Evolutionary conservation across 2,329 filamentous ascomycete species (phyloP).

Genomic region (Cadophora sp.): DNA sequence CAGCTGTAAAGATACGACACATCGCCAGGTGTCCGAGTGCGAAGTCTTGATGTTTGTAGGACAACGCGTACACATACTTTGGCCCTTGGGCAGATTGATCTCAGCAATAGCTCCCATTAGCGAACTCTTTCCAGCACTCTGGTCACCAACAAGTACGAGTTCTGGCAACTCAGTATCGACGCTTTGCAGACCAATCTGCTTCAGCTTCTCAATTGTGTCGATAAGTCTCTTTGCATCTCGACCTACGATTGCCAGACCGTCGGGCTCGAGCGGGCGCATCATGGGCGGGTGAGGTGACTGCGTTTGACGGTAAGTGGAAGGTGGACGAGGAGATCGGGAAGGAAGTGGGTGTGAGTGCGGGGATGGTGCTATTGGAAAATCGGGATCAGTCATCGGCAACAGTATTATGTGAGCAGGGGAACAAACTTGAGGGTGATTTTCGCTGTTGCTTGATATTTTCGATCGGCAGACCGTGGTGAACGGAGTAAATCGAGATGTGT

Average conservation of each 20-base stretch:
- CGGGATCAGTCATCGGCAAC: not conserved
- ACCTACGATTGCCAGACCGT: slow-evolving; percentile 59
- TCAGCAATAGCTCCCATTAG: slow-evolving; percentile 68
- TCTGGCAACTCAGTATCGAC: slow-evolving; percentile 70
- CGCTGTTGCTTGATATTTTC: not conserved
- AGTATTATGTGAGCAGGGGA: not conserved
- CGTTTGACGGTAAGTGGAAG: not conserved
- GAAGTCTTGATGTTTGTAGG: slow-evolving; percentile 78
- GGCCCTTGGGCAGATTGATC: slow-evolving; percentile 73
- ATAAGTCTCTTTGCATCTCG: slow-evolving; percentile 70
- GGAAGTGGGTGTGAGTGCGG: slow-evolving; percentile 10
- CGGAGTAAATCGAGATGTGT: not conserved
- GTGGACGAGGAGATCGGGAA: slow-evolving; percentile 24
- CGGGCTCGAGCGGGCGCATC: not conserved
- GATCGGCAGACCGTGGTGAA: not conserved
- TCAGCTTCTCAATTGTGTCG: slow-evolving; percentile 70
- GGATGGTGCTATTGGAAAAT: not conserved
- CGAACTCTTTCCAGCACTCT: slow-evolving; percentile 83
- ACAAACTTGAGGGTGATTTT: not conserved
- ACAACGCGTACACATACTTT: slow-evolving; percentile 80
- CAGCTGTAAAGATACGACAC: slow-evolving; percentile 28
- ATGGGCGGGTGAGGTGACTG: not conserved
- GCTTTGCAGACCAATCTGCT: slow-evolving; percentile 75
- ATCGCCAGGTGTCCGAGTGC: slow-evolving; percentile 67
- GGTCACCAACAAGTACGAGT: slow-evolving; percentile 84